Evolutionary conservation across 2,329 filamentous ascomycete genomes (phyloP).

Genomic region (Ophiostoma sp.): DNA sequence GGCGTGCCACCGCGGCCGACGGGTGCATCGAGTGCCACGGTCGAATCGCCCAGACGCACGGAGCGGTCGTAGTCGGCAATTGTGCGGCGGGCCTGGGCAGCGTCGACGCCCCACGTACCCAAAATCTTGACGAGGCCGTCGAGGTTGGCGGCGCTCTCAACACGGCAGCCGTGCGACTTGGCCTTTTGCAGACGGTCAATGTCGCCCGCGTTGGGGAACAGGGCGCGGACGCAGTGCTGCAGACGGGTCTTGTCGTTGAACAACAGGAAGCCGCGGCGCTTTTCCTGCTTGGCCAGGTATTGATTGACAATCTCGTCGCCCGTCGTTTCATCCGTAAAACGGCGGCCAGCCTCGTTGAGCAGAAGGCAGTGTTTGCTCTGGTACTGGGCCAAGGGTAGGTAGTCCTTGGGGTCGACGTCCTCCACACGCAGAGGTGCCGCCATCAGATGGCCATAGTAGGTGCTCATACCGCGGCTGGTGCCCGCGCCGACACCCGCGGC

Average conservation of each 20-base stretch:
- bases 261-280: not conserved
- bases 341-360: constrained; percentile 12
- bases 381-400: not conserved
- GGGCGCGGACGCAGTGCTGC: not conserved
- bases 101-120: not conserved
- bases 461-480: constrained; percentile 13
- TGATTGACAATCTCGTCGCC: constrained; percentile 17
- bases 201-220: constrained; percentile 14
- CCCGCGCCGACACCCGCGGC: not conserved
- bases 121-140: not conserved
- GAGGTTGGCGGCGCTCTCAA: not conserved
- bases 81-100: not conserved
- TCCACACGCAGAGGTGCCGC: not conserved
- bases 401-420: constrained; percentile 8
- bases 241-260: constrained; percentile 7
- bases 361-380: constrained; percentile 5
- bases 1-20: not conserved
- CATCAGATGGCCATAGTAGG: constrained; percentile 11
- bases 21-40: not conserved
- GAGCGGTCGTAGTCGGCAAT: constrained; percentile 1
- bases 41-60: not conserved
- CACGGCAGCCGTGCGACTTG: not conserved
- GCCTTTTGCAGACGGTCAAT: constrained; percentile 13
- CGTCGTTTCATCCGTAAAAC: constrained; percentile 2
- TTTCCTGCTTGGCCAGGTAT: not conserved